Conservation (phyloP, 1,139 yeast species). For the Geotrichum bryndzae region DNA sequence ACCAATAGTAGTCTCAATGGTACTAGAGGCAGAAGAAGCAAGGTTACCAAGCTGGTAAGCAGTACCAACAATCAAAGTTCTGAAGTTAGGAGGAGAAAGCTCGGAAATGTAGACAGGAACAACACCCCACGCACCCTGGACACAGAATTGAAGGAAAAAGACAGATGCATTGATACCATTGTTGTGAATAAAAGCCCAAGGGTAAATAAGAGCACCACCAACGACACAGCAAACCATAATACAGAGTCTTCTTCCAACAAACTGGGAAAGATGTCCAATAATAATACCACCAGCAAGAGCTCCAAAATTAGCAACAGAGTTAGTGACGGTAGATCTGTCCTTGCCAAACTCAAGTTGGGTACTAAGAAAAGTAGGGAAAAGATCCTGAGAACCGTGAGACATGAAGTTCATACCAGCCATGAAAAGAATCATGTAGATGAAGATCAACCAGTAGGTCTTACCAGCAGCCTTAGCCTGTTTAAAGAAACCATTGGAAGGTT, state of each 20-base stretch:
- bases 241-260: slow-evolving; percentile 55
- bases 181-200: slow-evolving; percentile 60
- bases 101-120: slow-evolving; percentile 74
- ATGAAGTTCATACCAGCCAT: slow-evolving; percentile 64
- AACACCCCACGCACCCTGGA: slow-evolving; percentile 88
- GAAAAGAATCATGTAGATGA: slow-evolving; percentile 48
- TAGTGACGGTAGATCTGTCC: slow-evolving; percentile 58
- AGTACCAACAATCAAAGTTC: slow-evolving; percentile 67
- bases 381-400: slow-evolving; percentile 71
- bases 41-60: slow-evolving; percentile 81
- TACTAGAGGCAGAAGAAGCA: slow-evolving; percentile 76
- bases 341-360: slow-evolving; percentile 47
- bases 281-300: slow-evolving; percentile 61
- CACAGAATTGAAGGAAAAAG: slow-evolving; percentile 72
- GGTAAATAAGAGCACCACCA: slow-evolving; percentile 64
- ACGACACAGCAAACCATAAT: slow-evolving; percentile 54
- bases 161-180: slow-evolving; percentile 67
- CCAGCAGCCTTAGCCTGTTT: slow-evolving; percentile 30
- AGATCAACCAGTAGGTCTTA: slow-evolving; percentile 36
- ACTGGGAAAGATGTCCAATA: slow-evolving; percentile 55
- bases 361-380: slow-evolving; percentile 59
- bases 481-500: slow-evolving; percentile 41
- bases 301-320: slow-evolving; percentile 64
- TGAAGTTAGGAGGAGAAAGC: slow-evolving; percentile 67
- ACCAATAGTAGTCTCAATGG: slow-evolving; percentile 74